Base-by-base conservation (phyloP, 768 basidiomycete genomes). In the Lactarius deliciosus region DNA sequence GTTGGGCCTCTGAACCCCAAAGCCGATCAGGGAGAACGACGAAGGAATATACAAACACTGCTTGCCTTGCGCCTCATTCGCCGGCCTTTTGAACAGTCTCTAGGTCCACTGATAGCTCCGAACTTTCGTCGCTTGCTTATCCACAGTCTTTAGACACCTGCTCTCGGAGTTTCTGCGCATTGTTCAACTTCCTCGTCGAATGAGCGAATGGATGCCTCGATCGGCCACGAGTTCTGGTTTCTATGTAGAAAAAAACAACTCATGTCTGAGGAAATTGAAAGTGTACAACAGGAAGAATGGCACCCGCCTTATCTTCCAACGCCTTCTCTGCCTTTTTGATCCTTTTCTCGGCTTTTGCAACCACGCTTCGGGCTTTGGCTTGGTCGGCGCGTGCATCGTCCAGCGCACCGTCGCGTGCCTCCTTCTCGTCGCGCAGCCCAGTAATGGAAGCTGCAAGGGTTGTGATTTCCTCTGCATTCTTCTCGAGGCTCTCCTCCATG, bases 141-240 rank as follows among this genome's bases (percentile, higher is more conserved):
- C 77, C 34, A 77, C 82, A n/a, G 54, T 89, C 91, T 66, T 85
- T 86, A 47, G 77, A 73, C 0, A 95, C 84, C 53, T 88, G 86
- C 34, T 87, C 87, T 50, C 79, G 80, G 2, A 85, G 83, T 63
- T 84, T 84, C 60, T 79, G 75, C 0, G 92, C 88, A 70, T 92
- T 92, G 61, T 85, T 83, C 32, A 86, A 78, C 73, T 96, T 96
- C 59, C 92, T 85, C 32, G 85, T 81, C 0, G 91, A 86, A 73
- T 98, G 96, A 11, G 86, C 84, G 64, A 98, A 98, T 94, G 74
- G 96, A 93, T 6, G 92, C 90, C 64, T 96, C 92, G 32, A 90
- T 80, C 0, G 89, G 89, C 83, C 32, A 94, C 86, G 2, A 98
- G 81, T 57, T 91, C 90, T 2, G 97, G 96, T 77, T 85, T 86